Evolutionary conservation across 176 grass and related monocot species (phyloP), one percentile per base, ranked within the genome.

Genomic region (Oryza glaberrima): DNA sequence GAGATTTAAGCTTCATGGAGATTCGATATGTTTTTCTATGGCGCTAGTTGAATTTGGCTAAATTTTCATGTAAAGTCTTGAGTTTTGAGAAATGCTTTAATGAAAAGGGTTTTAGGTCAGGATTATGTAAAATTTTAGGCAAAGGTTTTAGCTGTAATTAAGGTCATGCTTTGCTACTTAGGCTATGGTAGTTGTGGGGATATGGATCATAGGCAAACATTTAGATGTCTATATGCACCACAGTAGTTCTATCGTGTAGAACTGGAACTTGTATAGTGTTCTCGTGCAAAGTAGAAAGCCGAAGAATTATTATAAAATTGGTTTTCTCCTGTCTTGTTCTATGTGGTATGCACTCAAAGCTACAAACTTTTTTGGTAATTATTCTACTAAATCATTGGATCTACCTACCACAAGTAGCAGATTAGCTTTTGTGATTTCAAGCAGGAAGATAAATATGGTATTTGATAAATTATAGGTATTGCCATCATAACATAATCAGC

Each of bases 391-490:
- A 47, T 80, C 70, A 64, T 13, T 79, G 11, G 45, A 81, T n/a
- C 20, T 60, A 34, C 49, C 77, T 32, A 73, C 67, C 16, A 40
- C 52, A 67, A 65, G 1, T 74, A 67, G 32, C 6, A 43, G 44
- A 68, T 80, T 80, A 80, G 58, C 30, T 52, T 72, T 48, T 41
- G 1, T 46, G 17, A 72, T 22, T 49, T 12, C 25, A 79, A 72
- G 11, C 12, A 72, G 7, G 25, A 38, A 49, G 26, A 48, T 64
- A 15, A 64, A 63, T 72, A 15, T 3, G 22, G 28, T 65, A 80
- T 73, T 64, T 78, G 43, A 44, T 80, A 74, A 80, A 19, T 84
- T 69, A 77, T 69, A 51, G 47, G 44, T n/a, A 16, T 38, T 40
- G 9, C 28, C 15, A 11, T 43, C 77, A 54, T 86, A 32, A 3